These are phyloP conservation scores for Psilocybe azurescens DNA, from an alignment of 768 basidiomycete species.

Conservation along the genomic window DNA sequence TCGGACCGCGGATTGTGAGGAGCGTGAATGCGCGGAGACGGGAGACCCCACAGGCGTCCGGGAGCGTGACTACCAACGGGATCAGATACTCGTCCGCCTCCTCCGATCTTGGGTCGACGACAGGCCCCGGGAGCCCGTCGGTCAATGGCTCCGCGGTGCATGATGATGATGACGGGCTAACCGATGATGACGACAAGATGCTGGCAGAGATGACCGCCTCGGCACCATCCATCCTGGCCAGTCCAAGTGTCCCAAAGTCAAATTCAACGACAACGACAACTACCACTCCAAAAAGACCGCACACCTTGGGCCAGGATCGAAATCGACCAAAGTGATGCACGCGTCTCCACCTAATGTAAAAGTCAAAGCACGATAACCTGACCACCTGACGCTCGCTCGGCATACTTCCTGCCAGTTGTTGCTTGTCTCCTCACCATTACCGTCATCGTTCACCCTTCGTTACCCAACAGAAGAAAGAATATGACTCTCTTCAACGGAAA, in stretches of 20 bases:
- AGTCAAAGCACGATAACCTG: slow-evolving; percentile 17
- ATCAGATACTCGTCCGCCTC: slow-evolving; percentile 1
- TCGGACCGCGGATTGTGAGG: slow-evolving; percentile 57
- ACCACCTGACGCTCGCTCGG: neutral
- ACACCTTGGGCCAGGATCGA: slow-evolving; percentile 19
- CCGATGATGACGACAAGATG: slow-evolving; percentile 12
- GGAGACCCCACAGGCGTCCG: slow-evolving; percentile 11
- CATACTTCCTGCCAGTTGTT: neutral
- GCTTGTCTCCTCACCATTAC: neutral
- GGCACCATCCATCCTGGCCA: slow-evolving; percentile 29
- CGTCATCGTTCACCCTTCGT: neutral
- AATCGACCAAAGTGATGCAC: slow-evolving; percentile 25
- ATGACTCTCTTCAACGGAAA: neutral
- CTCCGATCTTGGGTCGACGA: neutral
- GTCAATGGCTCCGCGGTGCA: slow-evolving; percentile 12
- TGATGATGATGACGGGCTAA: slow-evolving; percentile 3
- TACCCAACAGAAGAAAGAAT: neutral
- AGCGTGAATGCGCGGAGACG: slow-evolving; percentile 51
- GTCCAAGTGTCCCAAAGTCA: neutral
- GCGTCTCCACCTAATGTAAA: neutral
- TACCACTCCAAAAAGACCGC: neutral
- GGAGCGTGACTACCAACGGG: slow-evolving; percentile 2
- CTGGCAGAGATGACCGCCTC: slow-evolving; percentile 29
- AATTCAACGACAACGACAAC: slow-evolving; percentile 6
- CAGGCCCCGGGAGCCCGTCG: neutral